These are phyloP conservation scores for Talaromyces albobiverticillius DNA, from an alignment of 2,329 filamentous ascomycete genomes.

Conservation along the genomic window DNA sequence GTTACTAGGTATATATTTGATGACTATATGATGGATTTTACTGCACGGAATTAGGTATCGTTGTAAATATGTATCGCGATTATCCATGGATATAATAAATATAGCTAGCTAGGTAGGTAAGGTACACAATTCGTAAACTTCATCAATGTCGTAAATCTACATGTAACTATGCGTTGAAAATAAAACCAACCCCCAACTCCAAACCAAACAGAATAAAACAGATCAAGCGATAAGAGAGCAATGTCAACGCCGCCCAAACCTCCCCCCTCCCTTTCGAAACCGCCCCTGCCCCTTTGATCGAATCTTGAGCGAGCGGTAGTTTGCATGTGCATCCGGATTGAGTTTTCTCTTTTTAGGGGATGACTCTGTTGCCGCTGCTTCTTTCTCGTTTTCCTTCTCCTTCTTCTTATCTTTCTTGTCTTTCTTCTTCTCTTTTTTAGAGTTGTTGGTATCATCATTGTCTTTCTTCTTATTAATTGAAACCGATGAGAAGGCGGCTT, in stretches of 20 bases:
- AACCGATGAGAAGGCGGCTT: slow-evolving; percentile 30
- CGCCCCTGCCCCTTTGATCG: slow-evolving; percentile 35
- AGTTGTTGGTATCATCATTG: neutral
- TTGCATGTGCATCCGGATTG: slow-evolving; percentile 47
- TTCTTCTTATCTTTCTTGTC: slow-evolving; percentile 10
- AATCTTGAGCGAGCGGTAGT: slow-evolving; percentile 49
- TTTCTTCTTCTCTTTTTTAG: neutral
- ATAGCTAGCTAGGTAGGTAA: too few species aligned
- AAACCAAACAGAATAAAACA: neutral
- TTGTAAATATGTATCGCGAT: too few species aligned
- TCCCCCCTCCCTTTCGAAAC: slow-evolving; percentile 36
- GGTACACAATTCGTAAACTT: neutral
- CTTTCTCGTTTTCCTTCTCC: slow-evolving; percentile 19
- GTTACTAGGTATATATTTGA: too few species aligned
- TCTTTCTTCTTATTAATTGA: slow-evolving; percentile 10
- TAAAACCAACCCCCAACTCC: neutral
- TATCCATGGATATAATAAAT: too few species aligned
- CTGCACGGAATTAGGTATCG: too few species aligned
- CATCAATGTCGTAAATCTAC: neutral
- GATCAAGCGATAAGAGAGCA: neutral
- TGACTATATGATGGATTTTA: too few species aligned
- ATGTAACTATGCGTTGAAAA: neutral
- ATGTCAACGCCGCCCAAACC: slow-evolving; percentile 18
- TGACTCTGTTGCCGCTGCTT: neutral
- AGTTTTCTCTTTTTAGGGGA: slow-evolving; percentile 35